Evolutionary conservation across 2,329 filamentous ascomycete genomes (phyloP).

Genomic region (Colletotrichum simmondsii): DNA sequence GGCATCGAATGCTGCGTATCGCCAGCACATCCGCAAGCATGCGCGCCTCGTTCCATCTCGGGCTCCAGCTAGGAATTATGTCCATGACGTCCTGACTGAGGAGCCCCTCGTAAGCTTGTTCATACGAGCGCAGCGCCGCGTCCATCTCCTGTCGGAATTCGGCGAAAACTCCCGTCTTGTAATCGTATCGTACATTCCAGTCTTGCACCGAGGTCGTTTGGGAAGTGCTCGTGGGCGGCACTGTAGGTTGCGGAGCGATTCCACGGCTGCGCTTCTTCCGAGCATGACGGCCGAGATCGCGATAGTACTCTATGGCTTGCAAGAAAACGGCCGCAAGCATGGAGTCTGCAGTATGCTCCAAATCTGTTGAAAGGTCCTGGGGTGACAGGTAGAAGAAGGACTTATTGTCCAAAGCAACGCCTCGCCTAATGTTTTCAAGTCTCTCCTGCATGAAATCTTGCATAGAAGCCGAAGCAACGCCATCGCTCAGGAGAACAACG

Average conservation of each 20-base stretch:
- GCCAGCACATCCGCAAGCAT: slow-evolving; percentile 84
- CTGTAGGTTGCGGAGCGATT: slow-evolving; percentile 80
- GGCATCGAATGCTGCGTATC: slow-evolving; percentile 83
- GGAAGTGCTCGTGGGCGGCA: slow-evolving; percentile 87
- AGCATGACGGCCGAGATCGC: slow-evolving; percentile 91
- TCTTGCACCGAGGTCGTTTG: slow-evolving; percentile 86
- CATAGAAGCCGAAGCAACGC: slow-evolving; percentile 53
- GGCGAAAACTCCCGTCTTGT: slow-evolving; percentile 90
- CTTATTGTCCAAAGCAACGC: slow-evolving; percentile 84
- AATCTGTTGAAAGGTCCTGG: slow-evolving; percentile 75
- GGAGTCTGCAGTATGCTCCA: slow-evolving; percentile 78
- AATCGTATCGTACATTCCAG: slow-evolving; percentile 95
- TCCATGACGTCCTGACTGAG: slow-evolving; percentile 88
- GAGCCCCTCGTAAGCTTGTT: slow-evolving; percentile 85
- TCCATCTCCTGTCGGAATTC: slow-evolving; percentile 96
- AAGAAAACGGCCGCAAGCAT: slow-evolving; percentile 80
- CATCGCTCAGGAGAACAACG: slow-evolving; percentile 81
- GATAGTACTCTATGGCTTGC: slow-evolving; percentile 87
- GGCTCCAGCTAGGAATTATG: slow-evolving; percentile 88
- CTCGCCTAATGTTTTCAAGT: slow-evolving; percentile 80
- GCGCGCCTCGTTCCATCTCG: slow-evolving; percentile 93
- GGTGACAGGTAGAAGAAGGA: slow-evolving; percentile 87
- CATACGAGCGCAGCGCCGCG: slow-evolving; percentile 84
- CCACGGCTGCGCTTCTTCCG: slow-evolving; percentile 88
- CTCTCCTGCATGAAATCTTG: slow-evolving; percentile 76